phyloP scores from a whole-genome alignment of 306 rosid species.

The Cicer bijugum region DNA sequence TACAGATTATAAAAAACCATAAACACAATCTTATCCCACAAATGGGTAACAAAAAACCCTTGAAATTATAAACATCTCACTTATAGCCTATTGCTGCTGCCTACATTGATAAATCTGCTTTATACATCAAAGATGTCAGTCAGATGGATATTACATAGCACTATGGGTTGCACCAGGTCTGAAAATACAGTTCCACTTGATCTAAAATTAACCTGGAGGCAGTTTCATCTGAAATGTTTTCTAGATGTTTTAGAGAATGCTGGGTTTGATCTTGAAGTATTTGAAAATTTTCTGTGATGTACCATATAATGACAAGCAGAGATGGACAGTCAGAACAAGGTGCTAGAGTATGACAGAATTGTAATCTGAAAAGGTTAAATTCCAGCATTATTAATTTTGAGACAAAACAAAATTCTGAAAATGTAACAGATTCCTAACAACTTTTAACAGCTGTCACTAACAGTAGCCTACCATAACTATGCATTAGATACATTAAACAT shows the following conservation, averaged over 20 bases:
- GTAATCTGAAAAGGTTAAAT: not conserved
- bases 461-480: not conserved
- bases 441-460: not conserved
- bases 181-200: not conserved
- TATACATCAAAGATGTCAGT: not conserved
- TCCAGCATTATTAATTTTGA: constrained; percentile 1
- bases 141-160: no score
- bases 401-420: not conserved
- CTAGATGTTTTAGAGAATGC: not conserved
- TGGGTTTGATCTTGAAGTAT: not conserved
- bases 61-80: constrained; percentile 11
- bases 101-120: not conserved
- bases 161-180: no score
- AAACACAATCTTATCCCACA: not conserved
- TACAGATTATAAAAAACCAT: not conserved
- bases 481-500: constrained; percentile 1
- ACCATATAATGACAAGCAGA: not conserved
- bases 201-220: not conserved
- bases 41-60: constrained; percentile 1
- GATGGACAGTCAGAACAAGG: no score
- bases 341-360: no score
- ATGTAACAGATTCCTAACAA: not conserved
- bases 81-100: constrained; percentile 8
- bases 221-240: not conserved
- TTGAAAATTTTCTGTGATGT: not conserved